Evolutionary conservation across 305 asterid species (phyloP).

Genomic region (Fraxinus sp.): DNA sequence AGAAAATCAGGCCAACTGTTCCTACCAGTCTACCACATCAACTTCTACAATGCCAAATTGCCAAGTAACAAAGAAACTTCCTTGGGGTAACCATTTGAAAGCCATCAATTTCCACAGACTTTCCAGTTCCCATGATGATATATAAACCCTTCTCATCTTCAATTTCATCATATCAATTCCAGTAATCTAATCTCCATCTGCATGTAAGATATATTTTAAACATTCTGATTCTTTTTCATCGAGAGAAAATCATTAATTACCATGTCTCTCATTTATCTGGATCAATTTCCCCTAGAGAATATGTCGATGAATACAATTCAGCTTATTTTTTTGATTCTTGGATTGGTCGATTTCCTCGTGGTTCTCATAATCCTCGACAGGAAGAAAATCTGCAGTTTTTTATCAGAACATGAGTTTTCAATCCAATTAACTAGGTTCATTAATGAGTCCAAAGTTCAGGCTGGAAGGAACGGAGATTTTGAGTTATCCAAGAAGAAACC

Average conservation of each 20-base stretch:
- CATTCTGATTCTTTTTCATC: not conserved
- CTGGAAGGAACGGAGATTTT: not conserved
- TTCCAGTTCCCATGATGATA: not conserved
- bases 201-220: not conserved
- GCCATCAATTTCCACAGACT: not conserved
- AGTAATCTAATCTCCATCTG: not conserved
- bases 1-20: conserved; percentile 25
- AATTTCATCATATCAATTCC: not conserved
- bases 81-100: conserved; percentile 6
- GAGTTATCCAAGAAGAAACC: not conserved
- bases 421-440: not conserved
- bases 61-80: conserved; percentile 22
- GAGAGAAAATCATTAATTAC: not conserved
- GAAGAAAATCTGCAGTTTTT: conserved; percentile 25
- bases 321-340: conserved; percentile 22
- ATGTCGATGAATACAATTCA: conserved; percentile 27
- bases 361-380: conserved; percentile 29
- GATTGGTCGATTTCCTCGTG: conserved; percentile 28
- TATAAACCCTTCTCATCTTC: not conserved
- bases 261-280: conserved; percentile 31
- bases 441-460: not conserved
- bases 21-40: conserved; percentile 24
- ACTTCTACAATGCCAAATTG: not conserved
- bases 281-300: conserved; percentile 28
- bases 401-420: conserved; percentile 19